Base-by-base conservation (phyloP, 306 rosid species). In the Lotus japonicus region DNA sequence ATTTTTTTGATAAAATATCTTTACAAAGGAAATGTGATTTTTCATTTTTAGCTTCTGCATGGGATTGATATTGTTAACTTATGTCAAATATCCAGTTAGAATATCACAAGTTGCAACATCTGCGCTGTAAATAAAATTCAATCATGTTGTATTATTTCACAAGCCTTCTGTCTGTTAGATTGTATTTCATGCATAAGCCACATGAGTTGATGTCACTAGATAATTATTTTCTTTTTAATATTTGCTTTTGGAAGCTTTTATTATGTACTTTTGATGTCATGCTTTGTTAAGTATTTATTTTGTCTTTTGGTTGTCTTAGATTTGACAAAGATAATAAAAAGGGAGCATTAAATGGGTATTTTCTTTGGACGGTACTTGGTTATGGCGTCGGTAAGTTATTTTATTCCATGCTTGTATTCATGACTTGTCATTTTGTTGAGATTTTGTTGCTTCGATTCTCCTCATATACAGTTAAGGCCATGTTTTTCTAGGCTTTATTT, bases 311-410 rank as follows among this genome's bases (percentile, higher is more conserved):
- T 65, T 73, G 78, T 77, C 80, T 58, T 84, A 94, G 99, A 78
- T 90, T 72, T 78, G 99, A 94, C 89, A 90, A 85, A 84, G 97
- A 83, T 49, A 82, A 74, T 31, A 85, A 84, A 82, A 94, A 73
- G 78, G 80, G 84, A 43, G 67, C 45, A 58, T 14, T 55, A 58
- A 82, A 68, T 44, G 96, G 96, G 74, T 94, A 94, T 81, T 94
- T 85, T 75, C 78, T 81, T 57, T 94, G 96, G 95, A 68, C 90
- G 90, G 74, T 85, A 44, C 42, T 81, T 58, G 99, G 99, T 69
- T 94, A 94, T 70, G 96, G 90, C 60, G 36, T 87, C 43, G 97
- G 99, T 94, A 77, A 88, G 99, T 83, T 56, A 77, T 11, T 35
- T 41, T 60, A 17, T 63, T 49, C n/a, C 58, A 42, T 56, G n/a